Evolutionary conservation across 2,329 filamentous ascomycete genomes (phyloP).

Genomic region (Verticillium albo-atrum): DNA sequence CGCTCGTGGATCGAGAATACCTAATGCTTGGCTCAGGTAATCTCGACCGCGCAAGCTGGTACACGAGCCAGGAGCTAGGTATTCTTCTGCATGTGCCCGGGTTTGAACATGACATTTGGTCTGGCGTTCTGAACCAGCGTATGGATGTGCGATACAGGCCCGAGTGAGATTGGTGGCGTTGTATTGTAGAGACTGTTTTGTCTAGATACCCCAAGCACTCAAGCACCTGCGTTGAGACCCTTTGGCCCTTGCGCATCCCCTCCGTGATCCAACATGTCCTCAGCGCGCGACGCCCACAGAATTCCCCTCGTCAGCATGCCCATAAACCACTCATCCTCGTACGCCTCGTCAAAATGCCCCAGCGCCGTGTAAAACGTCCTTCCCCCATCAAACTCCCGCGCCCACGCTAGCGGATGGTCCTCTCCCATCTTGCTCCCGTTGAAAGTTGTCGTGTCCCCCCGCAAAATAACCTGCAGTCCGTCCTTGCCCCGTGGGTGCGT

Average conservation of each 20-base stretch:
- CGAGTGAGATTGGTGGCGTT: not conserved
- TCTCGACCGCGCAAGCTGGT: slow-evolving; percentile 82
- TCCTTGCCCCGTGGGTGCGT: slow-evolving; percentile 19
- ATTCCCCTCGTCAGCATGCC: slow-evolving; percentile 7
- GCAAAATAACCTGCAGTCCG: slow-evolving; percentile 27
- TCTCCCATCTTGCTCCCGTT: slow-evolving; percentile 27
- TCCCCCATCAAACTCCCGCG: slow-evolving; percentile 30
- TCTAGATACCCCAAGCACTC: not conserved
- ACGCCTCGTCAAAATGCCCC: slow-evolving; percentile 36
- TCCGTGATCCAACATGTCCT: not conserved
- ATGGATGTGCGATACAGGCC: slow-evolving; percentile 20
- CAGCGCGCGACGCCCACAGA: slow-evolving; percentile 7
- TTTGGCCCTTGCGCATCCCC: not conserved
- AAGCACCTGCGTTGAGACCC: not conserved
- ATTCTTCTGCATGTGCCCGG: slow-evolving; percentile 49
- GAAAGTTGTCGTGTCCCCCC: slow-evolving; percentile 29
- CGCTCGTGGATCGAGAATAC: slow-evolving; percentile 64
- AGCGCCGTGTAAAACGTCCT: slow-evolving; percentile 35
- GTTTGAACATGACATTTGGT: slow-evolving; percentile 32
- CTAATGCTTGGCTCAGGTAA: slow-evolving; percentile 76
- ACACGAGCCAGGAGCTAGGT: slow-evolving; percentile 79
- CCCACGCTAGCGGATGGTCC: slow-evolving; percentile 35
- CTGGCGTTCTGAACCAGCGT: slow-evolving; percentile 29
- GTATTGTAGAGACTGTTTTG: not conserved
- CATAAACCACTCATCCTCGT: slow-evolving; percentile 22